These are phyloP conservation scores for Eutrema heterophyllum DNA, from an alignment of 345 rosid genomes.

Conservation along the genomic window DNA sequence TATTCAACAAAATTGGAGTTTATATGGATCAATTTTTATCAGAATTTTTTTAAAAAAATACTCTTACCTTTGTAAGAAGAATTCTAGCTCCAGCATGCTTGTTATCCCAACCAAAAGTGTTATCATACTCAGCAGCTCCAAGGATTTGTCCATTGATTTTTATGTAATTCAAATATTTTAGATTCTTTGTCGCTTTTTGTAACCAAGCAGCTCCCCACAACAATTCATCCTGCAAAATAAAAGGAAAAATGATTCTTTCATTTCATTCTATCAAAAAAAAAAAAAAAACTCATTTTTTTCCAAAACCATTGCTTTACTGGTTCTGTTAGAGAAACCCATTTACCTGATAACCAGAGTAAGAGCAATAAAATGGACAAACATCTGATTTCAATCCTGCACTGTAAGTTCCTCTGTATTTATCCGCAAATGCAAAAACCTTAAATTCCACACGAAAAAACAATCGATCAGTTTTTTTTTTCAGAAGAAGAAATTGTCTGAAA, in stretches of 20 bases:
- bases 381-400: constrained; percentile 40
- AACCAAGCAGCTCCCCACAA: constrained; percentile 99
- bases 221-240: constrained; percentile 61
- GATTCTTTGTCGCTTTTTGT: constrained; percentile 72
- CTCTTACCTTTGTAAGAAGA: constrained; percentile 80
- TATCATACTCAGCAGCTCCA: constrained; percentile 83
- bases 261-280: not conserved
- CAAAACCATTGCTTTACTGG: not conserved
- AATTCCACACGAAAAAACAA: not conserved
- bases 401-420: constrained; percentile 52
- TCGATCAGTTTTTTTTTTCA: not conserved
- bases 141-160: constrained; percentile 69
- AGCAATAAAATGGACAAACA: constrained; percentile 58
- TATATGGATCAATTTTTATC: too few species aligned
- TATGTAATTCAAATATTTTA: constrained; percentile 64
- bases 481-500: not conserved
- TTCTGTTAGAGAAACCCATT: not conserved
- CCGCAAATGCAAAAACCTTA: constrained; percentile 58
- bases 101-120: constrained; percentile 97
- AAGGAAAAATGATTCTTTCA: not conserved
- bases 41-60: not conserved
- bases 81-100: constrained; percentile 88
- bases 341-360: constrained; percentile 58
- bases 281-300: not conserved
- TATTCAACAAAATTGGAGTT: not conserved